Evolutionary conservation across 108 stramenopile genomes (phyloP).

Genomic region (Pseudonitzschia delicatissima): DNA sequence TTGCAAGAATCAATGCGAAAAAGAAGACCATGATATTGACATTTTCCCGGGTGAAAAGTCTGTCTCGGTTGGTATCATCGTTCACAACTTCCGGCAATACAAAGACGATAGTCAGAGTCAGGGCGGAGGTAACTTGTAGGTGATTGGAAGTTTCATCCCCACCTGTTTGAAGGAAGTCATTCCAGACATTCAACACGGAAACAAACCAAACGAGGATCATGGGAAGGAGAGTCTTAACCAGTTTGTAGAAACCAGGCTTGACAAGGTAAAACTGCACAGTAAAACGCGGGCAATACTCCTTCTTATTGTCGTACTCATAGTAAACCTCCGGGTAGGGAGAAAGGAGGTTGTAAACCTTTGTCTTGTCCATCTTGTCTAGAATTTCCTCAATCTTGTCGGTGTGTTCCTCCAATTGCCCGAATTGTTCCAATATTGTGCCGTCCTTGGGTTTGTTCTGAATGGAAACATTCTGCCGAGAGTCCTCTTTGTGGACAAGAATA

Average conservation of each 20-base stretch:
- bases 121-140: not conserved
- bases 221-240: not conserved
- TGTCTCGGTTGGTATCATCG: too few relatives aligned
- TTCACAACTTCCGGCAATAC: not conserved
- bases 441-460: not conserved
- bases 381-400: not conserved
- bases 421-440: not conserved
- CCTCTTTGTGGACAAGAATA: not conserved
- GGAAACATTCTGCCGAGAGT: not conserved
- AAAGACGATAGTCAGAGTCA: not conserved
- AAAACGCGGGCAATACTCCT: conserved; percentile 7
- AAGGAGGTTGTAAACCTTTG: not conserved
- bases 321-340: conserved; percentile 4
- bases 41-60: too few relatives aligned
- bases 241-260: not conserved
- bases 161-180: not conserved
- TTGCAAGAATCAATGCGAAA: too few relatives aligned
- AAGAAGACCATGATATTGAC: too few relatives aligned
- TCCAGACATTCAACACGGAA: not conserved
- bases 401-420: not conserved
- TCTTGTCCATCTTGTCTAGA: conserved; percentile 5
- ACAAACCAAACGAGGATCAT: not conserved
- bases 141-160: not conserved
- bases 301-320: conserved; percentile 1
- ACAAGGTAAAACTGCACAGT: not conserved